Percentiles rank a stretch among this genome's conserved stretches.
These are phyloP conservation scores for Picochlorum sp. DNA, from an alignment of 139 green algal genomes.

Conservation along the genomic window DNA sequence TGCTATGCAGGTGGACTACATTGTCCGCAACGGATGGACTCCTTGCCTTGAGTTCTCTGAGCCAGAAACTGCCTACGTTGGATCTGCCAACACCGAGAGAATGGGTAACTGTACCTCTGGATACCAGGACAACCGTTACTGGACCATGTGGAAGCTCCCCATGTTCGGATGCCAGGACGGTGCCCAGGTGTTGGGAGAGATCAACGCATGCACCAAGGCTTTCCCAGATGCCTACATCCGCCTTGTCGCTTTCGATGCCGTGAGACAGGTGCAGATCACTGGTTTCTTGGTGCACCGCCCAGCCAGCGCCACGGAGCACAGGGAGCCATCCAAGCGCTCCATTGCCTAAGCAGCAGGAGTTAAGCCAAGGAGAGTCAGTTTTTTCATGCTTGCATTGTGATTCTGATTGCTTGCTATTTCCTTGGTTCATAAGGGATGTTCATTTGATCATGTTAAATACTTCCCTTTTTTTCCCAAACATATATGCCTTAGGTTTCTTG, in stretches of 20 bases:
- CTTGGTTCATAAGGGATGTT: too few relatives aligned
- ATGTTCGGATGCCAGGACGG: slow-evolving; percentile 98
- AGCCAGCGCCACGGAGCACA: slow-evolving; percentile 3
- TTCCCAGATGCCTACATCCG: slow-evolving; percentile 93
- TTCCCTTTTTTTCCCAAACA: too few relatives aligned
- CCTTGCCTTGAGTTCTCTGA: slow-evolving; percentile 93
- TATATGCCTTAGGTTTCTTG: too few relatives aligned
- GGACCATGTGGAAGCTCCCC: slow-evolving; percentile 99
- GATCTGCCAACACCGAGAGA: slow-evolving; percentile 43
- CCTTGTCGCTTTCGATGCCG: slow-evolving; percentile 65
- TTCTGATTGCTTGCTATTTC: background rate
- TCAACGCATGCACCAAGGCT: slow-evolving; percentile 58
- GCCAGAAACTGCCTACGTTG: slow-evolving; percentile 56
- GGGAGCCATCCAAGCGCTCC: background rate
- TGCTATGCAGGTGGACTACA: slow-evolving; percentile 96
- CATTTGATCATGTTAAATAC: too few relatives aligned
- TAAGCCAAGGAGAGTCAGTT: background rate
- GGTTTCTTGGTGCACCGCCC: slow-evolving; percentile 55
- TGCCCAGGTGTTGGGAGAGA: slow-evolving; percentile 82
- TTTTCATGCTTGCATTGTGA: background rate
- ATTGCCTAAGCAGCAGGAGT: slow-evolving; percentile 1
- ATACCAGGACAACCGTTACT: slow-evolving; percentile 92
- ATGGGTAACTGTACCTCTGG: slow-evolving; percentile 35
- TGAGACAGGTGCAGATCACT: slow-evolving; percentile 62
- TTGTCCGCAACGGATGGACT: slow-evolving; percentile 75